Conservation (phyloP, 1,284 basidiomycete species). For the Tylopilus orsonianus region DNA sequence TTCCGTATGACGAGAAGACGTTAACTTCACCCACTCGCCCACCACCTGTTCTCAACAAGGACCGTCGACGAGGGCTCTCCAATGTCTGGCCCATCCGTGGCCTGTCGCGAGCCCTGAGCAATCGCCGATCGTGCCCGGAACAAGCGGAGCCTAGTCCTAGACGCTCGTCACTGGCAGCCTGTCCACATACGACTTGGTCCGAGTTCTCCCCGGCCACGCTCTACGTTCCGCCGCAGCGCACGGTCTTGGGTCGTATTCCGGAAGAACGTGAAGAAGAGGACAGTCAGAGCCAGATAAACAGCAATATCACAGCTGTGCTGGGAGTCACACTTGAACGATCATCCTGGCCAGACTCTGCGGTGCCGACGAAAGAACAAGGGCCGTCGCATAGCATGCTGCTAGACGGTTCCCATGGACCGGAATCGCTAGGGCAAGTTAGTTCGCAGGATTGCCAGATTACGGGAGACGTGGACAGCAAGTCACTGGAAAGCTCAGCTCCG, state of each 20-base stretch:
- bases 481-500: slow-evolving; percentile 25
- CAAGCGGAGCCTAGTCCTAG: slow-evolving; percentile 1
- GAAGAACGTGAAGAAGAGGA: slow-evolving; percentile 34
- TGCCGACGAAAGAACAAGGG: background rate
- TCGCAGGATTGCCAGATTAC: background rate
- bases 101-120: slow-evolving; percentile 17
- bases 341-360: slow-evolving; percentile 7
- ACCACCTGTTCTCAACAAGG: slow-evolving; percentile 12
- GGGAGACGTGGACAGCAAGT: slow-evolving; percentile 24
- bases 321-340: slow-evolving; percentile 14
- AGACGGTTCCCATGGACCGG: background rate
- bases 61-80: slow-evolving; percentile 15
- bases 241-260: slow-evolving; percentile 28
- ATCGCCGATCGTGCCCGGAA: slow-evolving; percentile 9
- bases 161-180: background rate
- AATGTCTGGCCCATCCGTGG: slow-evolving; percentile 26
- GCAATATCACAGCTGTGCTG: slow-evolving; percentile 10
- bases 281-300: slow-evolving; percentile 19
- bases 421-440: background rate
- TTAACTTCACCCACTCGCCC: slow-evolving; percentile 18
- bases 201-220: slow-evolving; percentile 25
- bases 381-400: background rate
- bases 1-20: slow-evolving; percentile 17
- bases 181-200: slow-evolving; percentile 33
- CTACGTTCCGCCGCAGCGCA: slow-evolving; percentile 24